These are phyloP conservation scores for Papilionanthe hybrid DNA, from an alignment of 116 monocot genomes.

Conservation along the genomic window DNA sequence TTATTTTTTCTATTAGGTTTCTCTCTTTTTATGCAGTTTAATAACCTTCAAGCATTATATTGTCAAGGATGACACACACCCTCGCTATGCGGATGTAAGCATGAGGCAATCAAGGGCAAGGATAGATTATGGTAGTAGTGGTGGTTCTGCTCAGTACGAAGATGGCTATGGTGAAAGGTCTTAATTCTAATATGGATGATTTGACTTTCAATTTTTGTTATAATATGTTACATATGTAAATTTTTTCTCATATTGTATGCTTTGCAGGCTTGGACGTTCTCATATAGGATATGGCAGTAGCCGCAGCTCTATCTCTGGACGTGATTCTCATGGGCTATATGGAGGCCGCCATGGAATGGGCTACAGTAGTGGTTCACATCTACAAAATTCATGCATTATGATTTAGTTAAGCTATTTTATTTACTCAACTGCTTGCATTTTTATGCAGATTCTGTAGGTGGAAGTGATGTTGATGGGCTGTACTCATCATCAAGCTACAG, in stretches of 20 bases:
- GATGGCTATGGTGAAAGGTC: slow-evolving; percentile 80
- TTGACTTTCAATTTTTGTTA: background rate
- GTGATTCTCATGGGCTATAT: slow-evolving; percentile 60
- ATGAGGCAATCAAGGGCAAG: slow-evolving; percentile 64
- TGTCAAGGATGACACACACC: slow-evolving; percentile 64
- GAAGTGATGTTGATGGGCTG: slow-evolving; percentile 65
- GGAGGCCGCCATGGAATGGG: slow-evolving; percentile 69
- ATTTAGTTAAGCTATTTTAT: background rate
- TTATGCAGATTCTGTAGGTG: slow-evolving; percentile 56
- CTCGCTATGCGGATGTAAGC: slow-evolving; percentile 65
- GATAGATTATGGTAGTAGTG: slow-evolving; percentile 64
- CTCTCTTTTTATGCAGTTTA: slow-evolving; percentile 2
- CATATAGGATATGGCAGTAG: slow-evolving; percentile 69
- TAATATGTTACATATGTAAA: background rate
- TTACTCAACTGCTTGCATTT: background rate
- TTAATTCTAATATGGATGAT: background rate
- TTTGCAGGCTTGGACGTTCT: slow-evolving; percentile 51
- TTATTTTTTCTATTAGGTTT: background rate
- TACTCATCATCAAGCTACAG: slow-evolving; percentile 68
- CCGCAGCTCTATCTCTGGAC: slow-evolving; percentile 50
- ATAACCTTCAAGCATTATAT: background rate
- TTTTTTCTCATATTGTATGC: slow-evolving; percentile 4
- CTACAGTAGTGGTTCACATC: slow-evolving; percentile 33
- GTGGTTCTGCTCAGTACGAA: slow-evolving; percentile 43
- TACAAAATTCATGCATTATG: background rate